phyloP scores from a whole-genome alignment of 768 basidiomycete genomes.

The Mycena filopes region DNA sequence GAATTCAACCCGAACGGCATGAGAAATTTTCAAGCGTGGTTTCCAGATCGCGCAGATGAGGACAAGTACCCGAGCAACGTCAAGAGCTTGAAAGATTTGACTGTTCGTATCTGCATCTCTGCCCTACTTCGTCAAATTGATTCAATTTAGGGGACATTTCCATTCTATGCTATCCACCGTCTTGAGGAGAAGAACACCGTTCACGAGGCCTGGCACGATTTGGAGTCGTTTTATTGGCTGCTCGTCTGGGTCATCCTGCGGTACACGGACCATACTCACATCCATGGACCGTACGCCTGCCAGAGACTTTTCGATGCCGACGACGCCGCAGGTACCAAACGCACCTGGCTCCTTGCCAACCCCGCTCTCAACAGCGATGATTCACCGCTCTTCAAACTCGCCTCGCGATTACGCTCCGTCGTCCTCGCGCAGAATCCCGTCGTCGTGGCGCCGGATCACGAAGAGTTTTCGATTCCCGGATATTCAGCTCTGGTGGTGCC shows the following conservation, averaged over 20 bases:
- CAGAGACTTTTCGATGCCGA: too few relatives aligned
- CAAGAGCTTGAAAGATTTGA: constrained; percentile 7
- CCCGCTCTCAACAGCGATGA: too few relatives aligned
- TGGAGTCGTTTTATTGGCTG: constrained; percentile 16
- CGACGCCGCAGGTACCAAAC: too few relatives aligned
- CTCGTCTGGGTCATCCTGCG: background rate
- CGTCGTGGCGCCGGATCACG: too few relatives aligned
- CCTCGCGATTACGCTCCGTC: too few relatives aligned
- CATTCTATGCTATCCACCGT: constrained; percentile 11
- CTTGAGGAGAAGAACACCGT: background rate
- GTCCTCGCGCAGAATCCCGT: too few relatives aligned
- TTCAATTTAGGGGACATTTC: background rate
- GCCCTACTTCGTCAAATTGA: background rate
- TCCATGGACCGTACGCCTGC: too few relatives aligned
- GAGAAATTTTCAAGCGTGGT: background rate
- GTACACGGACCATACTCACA: too few relatives aligned
- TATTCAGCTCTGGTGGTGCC: too few relatives aligned
- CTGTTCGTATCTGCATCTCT: background rate
- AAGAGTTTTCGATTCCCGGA: too few relatives aligned
- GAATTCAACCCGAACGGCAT: background rate
- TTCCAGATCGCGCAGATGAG: background rate
- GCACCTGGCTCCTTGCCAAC: too few relatives aligned
- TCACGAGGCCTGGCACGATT: constrained; percentile 1
- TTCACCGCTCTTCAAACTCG: too few relatives aligned
- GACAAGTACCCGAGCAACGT: background rate